Percentiles rank a stretch among this genome's conserved stretches.
phyloP scores from a whole-genome alignment of 176 grass and related monocot species.

The Triticum dicoccoides region DNA sequence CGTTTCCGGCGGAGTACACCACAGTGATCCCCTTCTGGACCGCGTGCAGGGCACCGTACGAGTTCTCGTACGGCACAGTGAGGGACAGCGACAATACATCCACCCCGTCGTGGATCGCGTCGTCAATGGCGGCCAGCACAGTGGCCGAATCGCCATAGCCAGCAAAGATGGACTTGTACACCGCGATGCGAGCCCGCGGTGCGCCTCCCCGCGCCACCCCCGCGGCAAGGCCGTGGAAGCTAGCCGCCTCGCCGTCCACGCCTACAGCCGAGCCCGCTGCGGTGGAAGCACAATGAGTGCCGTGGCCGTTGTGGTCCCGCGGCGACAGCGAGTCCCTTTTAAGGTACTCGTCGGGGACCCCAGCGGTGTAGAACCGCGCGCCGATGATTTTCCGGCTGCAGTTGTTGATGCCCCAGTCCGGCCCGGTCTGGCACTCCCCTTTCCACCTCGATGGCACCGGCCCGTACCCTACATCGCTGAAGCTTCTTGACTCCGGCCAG shows the following conservation, averaged over 20 bases:
- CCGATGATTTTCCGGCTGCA: no score
- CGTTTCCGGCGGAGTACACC: background rate
- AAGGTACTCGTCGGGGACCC: background rate
- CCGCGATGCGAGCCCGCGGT: background rate
- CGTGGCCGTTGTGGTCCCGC: background rate
- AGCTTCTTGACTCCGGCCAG: no score
- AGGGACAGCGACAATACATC: no score
- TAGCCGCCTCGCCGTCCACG: background rate
- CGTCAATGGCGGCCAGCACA: constrained; percentile 32
- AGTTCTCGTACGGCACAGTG: background rate
- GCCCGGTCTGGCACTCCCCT: no score
- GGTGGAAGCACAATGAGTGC: constrained; percentile 34
- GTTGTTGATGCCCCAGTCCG: no score
- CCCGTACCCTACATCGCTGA: no score
- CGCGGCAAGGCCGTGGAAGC: background rate
- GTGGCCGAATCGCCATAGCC: background rate
- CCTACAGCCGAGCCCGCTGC: background rate
- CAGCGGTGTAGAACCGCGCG: no score
- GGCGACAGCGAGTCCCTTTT: background rate
- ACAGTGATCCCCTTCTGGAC: background rate
- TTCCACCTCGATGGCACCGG: no score
- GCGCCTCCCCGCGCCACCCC: background rate
- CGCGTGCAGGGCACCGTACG: constrained; percentile 7
- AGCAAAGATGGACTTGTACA: constrained; percentile 21
- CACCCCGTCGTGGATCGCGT: no score